Base-by-base conservation (phyloP, 2,329 filamentous ascomycete species). In the Nigrospora osmanthi region DNA sequence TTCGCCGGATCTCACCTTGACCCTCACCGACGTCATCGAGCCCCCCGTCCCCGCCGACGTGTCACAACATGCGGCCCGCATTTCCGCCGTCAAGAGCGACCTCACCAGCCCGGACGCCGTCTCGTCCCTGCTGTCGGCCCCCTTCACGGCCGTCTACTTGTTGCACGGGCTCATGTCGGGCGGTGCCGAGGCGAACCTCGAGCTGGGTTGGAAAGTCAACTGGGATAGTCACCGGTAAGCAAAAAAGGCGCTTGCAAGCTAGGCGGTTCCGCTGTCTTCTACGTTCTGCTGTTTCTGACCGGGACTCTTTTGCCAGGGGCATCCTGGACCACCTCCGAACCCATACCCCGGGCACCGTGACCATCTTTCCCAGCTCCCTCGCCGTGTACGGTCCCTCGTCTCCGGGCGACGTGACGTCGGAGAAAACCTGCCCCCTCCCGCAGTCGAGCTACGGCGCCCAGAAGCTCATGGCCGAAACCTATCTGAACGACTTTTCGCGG, bases 81-180 rank as follows among this genome's bases (percentile, higher is more conserved):
- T 56, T 23, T 52, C 47, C 2, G 42, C 57, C 3, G 49, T 65
- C 28, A 46, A 60, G 35, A 54, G 59, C 3, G 54, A 65, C 52
- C 45, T 70, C 40, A 67, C 65, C 34, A 58, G 64, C 40, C 45
- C 59, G 1, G 19, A 53, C 0, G 57, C 56, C 6, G 55, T 66
- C 3, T 41, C 55, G 0, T 44, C 50, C 2, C 56, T 69, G 13
- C 52, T 69, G 34, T 46, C 55, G 1, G 49, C 54, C 1, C 54
- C 49, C 11, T 64, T 73, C 12, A 61, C 72, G 33, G 66, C 69
- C 11, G 69, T 77, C 36, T 83, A 79, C 56, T 69, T 80, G 39
- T 72, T 83, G 46, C 79, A 83, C 54, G 79, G 79, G 37, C 77
- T 82, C 61, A 83, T 83, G 79, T 81, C 76, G 0, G 71, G 72